These are phyloP conservation scores for Butyriboletus appendiculatus DNA, from an alignment of 1,284 basidiomycete species.

Conservation along the genomic window DNA sequence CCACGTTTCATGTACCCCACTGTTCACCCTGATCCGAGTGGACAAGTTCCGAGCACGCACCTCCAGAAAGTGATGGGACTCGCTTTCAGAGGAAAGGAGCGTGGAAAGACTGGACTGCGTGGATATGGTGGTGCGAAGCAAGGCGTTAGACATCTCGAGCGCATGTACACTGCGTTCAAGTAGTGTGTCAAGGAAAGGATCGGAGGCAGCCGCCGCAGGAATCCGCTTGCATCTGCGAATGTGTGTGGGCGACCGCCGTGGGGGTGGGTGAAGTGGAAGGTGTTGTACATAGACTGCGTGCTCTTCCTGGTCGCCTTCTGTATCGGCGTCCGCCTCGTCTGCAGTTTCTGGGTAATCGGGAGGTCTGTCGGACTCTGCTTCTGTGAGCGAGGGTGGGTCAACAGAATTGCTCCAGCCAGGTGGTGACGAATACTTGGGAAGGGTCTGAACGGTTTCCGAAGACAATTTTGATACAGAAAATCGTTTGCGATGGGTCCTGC, in stretches of 20 bases:
- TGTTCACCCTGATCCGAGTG: constrained; percentile 47
- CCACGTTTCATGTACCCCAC: constrained; percentile 53
- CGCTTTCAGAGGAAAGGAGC: constrained; percentile 41
- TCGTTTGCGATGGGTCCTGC: constrained; percentile 53
- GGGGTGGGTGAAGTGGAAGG: constrained; percentile 19
- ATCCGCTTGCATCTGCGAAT: constrained; percentile 27
- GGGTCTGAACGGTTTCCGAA: constrained; percentile 64
- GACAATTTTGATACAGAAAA: constrained; percentile 59
- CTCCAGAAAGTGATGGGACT: constrained; percentile 45
- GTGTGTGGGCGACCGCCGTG: constrained; percentile 12
- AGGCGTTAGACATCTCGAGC: constrained; percentile 76
- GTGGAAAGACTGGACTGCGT: constrained; percentile 62
- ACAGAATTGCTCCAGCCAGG: constrained; percentile 26
- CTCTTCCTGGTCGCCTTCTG: constrained; percentile 38
- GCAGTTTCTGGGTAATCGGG: constrained; percentile 76
- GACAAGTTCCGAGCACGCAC: constrained; percentile 50
- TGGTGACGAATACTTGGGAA: constrained; percentile 64
- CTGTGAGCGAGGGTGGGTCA: constrained; percentile 13
- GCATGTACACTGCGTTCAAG: constrained; percentile 79
- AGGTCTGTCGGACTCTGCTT: constrained; percentile 53
- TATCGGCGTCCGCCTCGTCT: constrained; percentile 74
- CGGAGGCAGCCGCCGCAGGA: constrained; percentile 19
- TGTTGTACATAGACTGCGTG: constrained; percentile 34
- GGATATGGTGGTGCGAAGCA: constrained; percentile 71
- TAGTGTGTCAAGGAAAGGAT: constrained; percentile 67